These are phyloP conservation scores for Exophiala spinifera DNA, from an alignment of 2,329 filamentous ascomycete species.

Conservation along the genomic window DNA sequence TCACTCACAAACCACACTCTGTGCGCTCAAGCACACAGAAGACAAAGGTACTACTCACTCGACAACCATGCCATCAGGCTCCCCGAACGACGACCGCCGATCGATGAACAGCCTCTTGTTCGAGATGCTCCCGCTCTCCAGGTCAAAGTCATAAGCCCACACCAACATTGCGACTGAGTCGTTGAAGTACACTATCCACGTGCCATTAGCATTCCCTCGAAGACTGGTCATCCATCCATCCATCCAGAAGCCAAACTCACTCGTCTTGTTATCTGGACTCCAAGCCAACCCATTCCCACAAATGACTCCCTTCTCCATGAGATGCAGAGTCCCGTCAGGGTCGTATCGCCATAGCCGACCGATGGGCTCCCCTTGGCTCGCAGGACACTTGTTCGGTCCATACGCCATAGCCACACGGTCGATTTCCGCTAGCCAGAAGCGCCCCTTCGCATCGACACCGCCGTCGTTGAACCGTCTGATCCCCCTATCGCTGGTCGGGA, in stretches of 20 bases:
- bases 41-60: conserved; percentile 34
- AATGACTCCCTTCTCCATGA: conserved; percentile 36
- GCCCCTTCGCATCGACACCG: conserved; percentile 35
- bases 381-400: conserved; percentile 33
- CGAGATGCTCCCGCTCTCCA: conserved; percentile 33
- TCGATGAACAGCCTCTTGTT: conserved; percentile 34
- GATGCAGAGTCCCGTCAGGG: conserved; percentile 33
- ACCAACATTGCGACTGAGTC: conserved; percentile 36
- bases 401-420: conserved; percentile 36
- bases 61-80: conserved; percentile 41
- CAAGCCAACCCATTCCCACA: conserved; percentile 39
- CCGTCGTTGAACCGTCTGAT: conserved; percentile 38
- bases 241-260: conserved; percentile 22
- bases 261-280: conserved; percentile 39
- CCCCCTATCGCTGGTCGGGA: conserved; percentile 32
- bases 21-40: background rate
- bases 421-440: conserved; percentile 40
- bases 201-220: background rate
- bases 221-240: no score
- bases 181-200: conserved; percentile 35
- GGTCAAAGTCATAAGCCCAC: conserved; percentile 36
- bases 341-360: conserved; percentile 30
- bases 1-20: no score
- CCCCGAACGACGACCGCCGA: conserved; percentile 30
- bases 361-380: conserved; percentile 32